Conservation (phyloP, 2,329 filamentous ascomycete genomes). For the Apiospora sp. region DNA sequence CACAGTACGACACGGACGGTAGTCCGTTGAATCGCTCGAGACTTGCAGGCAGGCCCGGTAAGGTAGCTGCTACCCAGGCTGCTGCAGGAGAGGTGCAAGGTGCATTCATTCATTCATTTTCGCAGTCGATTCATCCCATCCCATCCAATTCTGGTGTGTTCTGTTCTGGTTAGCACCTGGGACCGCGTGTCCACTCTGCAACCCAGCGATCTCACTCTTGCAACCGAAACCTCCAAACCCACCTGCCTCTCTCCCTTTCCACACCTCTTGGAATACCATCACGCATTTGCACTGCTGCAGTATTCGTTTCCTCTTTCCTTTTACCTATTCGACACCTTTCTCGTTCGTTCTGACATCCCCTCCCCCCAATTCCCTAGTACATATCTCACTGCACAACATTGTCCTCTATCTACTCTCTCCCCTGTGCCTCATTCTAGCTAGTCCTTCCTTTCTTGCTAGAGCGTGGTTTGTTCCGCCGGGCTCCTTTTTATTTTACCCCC, state of each 20-base stretch:
- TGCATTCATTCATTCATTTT: conserved; percentile 13
- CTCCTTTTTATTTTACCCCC: conserved; percentile 28
- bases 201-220: conserved; percentile 25
- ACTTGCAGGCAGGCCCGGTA: conserved; percentile 5
- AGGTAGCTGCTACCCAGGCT: neutral
- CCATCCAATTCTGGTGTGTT: conserved; percentile 12
- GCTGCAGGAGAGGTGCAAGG: conserved; percentile 10
- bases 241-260: conserved; percentile 26
- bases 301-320: conserved; percentile 25
- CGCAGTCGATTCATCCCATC: conserved; percentile 18
- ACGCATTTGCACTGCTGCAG: conserved; percentile 25
- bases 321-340: conserved; percentile 23
- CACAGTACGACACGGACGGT: conserved; percentile 18
- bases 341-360: conserved; percentile 22
- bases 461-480: conserved; percentile 22
- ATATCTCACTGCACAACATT: conserved; percentile 22
- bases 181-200: conserved; percentile 24
- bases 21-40: conserved; percentile 15
- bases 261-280: conserved; percentile 28
- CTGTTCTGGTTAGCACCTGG: conserved; percentile 20
- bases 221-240: conserved; percentile 25
- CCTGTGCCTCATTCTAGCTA: conserved; percentile 17
- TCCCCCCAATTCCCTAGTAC: conserved; percentile 27
- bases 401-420: neutral
- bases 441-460: conserved; percentile 22